A percentile compares a stretch with the other conserved stretches of the same genome.
Evolutionary conservation across 176 grass and related monocot species (phyloP).

Genomic region (Avena eriantha): DNA sequence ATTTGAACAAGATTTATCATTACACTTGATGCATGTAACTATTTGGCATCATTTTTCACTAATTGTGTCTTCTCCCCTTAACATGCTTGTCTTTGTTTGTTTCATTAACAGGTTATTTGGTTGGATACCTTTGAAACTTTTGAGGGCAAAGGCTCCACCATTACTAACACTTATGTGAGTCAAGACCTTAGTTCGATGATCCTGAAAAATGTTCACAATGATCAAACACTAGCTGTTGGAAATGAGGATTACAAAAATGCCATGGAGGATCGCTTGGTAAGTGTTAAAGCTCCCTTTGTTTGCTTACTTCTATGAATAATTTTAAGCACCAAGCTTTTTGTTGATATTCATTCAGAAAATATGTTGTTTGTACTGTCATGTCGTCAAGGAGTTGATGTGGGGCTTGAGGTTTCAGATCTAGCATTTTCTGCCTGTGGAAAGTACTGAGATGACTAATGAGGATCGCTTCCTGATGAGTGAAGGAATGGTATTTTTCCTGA

Average conservation of each 20-base stretch:
- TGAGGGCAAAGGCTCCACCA: not conserved
- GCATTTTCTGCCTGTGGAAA: not conserved
- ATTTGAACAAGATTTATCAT: not conserved
- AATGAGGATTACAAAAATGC: not conserved
- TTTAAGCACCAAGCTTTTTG: not conserved
- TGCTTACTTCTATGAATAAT: constrained; percentile 1
- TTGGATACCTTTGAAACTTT: not conserved
- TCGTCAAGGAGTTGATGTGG: constrained; percentile 1
- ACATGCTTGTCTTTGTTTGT: not conserved
- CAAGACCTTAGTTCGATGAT: not conserved
- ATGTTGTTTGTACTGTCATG: not conserved
- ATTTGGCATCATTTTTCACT: not conserved
- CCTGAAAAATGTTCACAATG: too few relatives aligned
- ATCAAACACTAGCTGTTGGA: constrained; percentile 2
- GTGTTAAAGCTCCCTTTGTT: constrained; percentile 4
- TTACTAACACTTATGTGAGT: not conserved
- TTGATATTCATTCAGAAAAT: not conserved
- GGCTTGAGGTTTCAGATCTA: not conserved
- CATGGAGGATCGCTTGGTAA: not conserved
- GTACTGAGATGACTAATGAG: not conserved
- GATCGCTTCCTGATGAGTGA: not conserved
- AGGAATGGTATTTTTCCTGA: not conserved
- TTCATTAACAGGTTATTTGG: not conserved
- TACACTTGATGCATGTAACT: not conserved
- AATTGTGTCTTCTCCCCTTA: not conserved